These are phyloP conservation scores for Ophiostoma novo-ulmi DNA, from an alignment of 2,329 filamentous ascomycete genomes.

Conservation along the genomic window DNA sequence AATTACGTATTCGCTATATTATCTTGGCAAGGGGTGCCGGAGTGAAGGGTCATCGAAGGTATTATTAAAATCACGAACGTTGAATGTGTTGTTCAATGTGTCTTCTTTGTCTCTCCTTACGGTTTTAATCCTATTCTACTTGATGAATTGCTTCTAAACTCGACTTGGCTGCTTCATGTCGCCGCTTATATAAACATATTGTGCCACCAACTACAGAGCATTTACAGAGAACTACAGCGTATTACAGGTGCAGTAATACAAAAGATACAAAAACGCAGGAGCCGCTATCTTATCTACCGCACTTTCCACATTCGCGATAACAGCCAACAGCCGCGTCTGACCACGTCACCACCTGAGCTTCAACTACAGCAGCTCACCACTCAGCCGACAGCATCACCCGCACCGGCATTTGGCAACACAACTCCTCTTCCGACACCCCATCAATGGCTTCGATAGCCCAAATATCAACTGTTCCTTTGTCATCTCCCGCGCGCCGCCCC, in stretches of 20 bases:
- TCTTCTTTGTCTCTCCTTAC: neutral
- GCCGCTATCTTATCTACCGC: conserved; percentile 5
- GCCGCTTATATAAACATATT: neutral
- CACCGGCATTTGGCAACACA: neutral
- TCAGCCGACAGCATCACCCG: neutral
- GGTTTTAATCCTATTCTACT: neutral
- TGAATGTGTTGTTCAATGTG: no score
- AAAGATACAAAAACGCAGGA: neutral
- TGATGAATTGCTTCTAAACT: neutral
- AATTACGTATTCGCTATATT: conserved; percentile 10
- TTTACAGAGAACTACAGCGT: neutral
- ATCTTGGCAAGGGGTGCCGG: neutral
- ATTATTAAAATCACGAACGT: neutral
- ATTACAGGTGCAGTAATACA: no score
- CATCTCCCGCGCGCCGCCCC: neutral
- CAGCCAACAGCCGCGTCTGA: conserved; percentile 5
- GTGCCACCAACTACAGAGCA: neutral
- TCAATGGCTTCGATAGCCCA: neutral
- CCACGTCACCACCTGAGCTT: conserved; percentile 11
- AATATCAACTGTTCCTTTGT: neutral
- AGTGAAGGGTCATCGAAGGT: neutral
- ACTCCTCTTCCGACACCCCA: neutral
- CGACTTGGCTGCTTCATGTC: neutral
- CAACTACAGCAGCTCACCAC: neutral
- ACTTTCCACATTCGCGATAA: conserved; percentile 10